phyloP scores from a whole-genome alignment of 179 eudicot genomes.

The Amaranthus tricolor region DNA sequence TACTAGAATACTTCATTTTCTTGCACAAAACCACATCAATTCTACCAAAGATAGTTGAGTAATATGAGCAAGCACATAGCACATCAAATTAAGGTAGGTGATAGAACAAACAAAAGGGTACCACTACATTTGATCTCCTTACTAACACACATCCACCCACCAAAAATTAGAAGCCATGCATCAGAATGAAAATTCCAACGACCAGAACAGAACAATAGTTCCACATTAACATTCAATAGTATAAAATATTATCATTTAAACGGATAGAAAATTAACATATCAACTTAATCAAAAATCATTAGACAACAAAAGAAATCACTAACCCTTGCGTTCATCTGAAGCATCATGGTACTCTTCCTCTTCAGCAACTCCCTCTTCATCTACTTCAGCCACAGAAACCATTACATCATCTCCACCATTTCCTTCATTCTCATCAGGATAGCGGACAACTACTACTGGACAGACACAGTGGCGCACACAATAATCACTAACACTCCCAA shows the following conservation, averaged over 20 bases:
- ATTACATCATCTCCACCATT: conserved; percentile 26
- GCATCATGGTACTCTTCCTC: conserved; percentile 47
- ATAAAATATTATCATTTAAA: background rate
- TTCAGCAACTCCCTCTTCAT: conserved; percentile 24
- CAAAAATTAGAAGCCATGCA: background rate
- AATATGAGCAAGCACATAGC: background rate
- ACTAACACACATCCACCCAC: background rate
- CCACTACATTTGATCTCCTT: background rate
- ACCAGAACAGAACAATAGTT: background rate
- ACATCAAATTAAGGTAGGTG: background rate
- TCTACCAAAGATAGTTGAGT: background rate
- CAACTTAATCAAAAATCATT: background rate
- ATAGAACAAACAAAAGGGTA: background rate
- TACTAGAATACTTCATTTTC: background rate
- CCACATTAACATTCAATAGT: background rate
- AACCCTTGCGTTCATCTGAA: conserved; percentile 47
- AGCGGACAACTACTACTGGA: conserved; percentile 49
- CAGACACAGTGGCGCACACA: conserved; percentile 54
- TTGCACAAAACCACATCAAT: background rate
- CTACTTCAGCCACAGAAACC: conserved; percentile 30
- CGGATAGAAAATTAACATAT: background rate
- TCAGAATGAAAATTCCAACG: background rate
- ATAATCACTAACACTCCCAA: conserved; percentile 53
- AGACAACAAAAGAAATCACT: conserved; percentile 2
- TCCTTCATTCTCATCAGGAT: conserved; percentile 48